These are phyloP conservation scores for Candida alai DNA, from an alignment of 805 yeast species.

Conservation along the genomic window DNA sequence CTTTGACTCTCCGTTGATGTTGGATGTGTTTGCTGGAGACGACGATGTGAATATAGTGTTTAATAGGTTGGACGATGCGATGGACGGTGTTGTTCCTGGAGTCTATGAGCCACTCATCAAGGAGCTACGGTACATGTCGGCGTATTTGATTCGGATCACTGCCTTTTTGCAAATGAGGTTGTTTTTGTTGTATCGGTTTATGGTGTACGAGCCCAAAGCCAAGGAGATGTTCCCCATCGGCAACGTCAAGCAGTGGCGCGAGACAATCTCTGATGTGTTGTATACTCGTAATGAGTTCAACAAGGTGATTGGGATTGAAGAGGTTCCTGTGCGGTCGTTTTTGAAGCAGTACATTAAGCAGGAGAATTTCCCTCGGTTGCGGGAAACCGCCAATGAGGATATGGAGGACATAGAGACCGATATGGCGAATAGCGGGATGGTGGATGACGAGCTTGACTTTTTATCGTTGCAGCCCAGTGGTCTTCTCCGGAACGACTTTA, in stretches of 20 bases:
- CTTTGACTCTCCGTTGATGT: slow-evolving; percentile 39
- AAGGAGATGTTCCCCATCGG: slow-evolving; percentile 20
- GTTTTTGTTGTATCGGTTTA: slow-evolving; percentile 23
- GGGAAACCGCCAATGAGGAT: neutral
- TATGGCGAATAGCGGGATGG: neutral
- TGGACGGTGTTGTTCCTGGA: too few species aligned
- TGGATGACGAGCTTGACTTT: slow-evolving; percentile 12
- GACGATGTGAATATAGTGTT: slow-evolving; percentile 22
- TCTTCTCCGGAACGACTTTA: slow-evolving; percentile 11
- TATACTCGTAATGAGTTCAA: slow-evolving; percentile 19
- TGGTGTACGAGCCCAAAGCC: slow-evolving; percentile 22
- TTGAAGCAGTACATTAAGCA: slow-evolving; percentile 10
- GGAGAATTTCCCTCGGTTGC: slow-evolving; percentile 13
- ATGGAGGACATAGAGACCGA: neutral
- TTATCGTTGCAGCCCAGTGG: slow-evolving; percentile 11
- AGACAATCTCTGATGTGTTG: slow-evolving; percentile 22
- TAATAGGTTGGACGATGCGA: slow-evolving; percentile 18
- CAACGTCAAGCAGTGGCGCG: slow-evolving; percentile 25
- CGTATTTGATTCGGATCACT: slow-evolving; percentile 29
- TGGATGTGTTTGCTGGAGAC: slow-evolving; percentile 26
- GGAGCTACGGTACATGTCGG: slow-evolving; percentile 20
- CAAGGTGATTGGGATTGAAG: slow-evolving; percentile 18
- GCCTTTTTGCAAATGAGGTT: slow-evolving; percentile 29
- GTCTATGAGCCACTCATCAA: slow-evolving; percentile 11
- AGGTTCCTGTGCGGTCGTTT: slow-evolving; percentile 16